These are phyloP conservation scores for Puccinia hordei DNA, from an alignment of 1,284 basidiomycete genomes.

Conservation along the genomic window DNA sequence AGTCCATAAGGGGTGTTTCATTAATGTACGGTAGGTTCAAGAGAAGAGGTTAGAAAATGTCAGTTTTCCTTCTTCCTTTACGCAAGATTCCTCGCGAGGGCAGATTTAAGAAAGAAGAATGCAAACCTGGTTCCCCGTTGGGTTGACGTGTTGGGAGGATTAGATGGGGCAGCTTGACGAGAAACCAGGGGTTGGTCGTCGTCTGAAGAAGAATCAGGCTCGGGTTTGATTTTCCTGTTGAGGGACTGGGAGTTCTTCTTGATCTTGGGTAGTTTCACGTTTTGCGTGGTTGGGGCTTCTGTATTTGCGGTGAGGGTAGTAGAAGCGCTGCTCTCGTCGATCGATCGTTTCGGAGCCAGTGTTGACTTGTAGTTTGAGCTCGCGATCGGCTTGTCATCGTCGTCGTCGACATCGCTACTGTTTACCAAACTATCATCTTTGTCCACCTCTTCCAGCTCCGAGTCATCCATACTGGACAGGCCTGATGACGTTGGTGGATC, in stretches of 20 bases:
- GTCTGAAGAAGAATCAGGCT: neutral
- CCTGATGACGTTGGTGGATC: neutral
- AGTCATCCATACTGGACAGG: neutral
- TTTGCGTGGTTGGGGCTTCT: neutral
- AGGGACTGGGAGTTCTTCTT: neutral
- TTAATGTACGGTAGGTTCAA: neutral
- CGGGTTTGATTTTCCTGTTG: neutral
- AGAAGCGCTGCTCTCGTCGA: constrained; percentile 36
- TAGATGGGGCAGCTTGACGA: neutral
- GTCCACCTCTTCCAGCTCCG: neutral
- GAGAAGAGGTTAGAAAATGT: neutral
- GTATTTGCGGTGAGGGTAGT: constrained; percentile 35
- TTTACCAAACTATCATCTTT: neutral
- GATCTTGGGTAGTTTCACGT: neutral
- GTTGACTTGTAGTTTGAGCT: constrained; percentile 26
- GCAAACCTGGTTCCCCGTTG: neutral
- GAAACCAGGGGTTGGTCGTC: constrained; percentile 39
- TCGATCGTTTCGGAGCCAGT: constrained; percentile 16
- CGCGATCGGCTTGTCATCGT: constrained; percentile 33
- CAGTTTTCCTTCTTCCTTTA: neutral
- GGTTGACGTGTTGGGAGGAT: no score
- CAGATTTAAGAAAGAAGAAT: neutral
- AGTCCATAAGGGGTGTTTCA: neutral
- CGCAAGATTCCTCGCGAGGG: neutral
- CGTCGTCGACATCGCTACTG: constrained; percentile 25